phyloP scores from a whole-genome alignment of 1,284 basidiomycete genomes.

The Ganoderma meredithae region DNA sequence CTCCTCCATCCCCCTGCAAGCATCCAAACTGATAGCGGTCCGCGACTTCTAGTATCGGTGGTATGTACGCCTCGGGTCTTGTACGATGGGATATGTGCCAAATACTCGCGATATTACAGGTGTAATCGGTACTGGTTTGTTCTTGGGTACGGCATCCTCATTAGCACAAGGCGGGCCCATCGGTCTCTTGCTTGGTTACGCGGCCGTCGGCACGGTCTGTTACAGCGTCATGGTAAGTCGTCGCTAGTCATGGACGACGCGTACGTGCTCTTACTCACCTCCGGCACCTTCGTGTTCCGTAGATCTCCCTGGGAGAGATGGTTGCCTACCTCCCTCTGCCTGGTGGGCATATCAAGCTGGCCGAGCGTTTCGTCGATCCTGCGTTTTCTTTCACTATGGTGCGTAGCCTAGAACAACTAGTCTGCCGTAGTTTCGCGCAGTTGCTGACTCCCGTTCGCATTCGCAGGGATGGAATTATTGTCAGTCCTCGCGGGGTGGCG shows the following conservation, averaged over 20 bases:
- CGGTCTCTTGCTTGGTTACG: conserved; percentile 73
- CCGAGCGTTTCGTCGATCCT: conserved; percentile 75
- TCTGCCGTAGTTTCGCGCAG: neutral
- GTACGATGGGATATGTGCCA: neutral
- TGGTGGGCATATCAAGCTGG: conserved; percentile 73
- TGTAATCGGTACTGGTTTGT: conserved; percentile 80
- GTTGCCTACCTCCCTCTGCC: conserved; percentile 74
- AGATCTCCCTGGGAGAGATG: conserved; percentile 66
- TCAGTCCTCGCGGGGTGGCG: conserved; percentile 12
- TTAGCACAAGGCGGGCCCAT: conserved; percentile 62
- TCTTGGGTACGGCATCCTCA: conserved; percentile 68
- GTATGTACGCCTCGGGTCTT: conserved; percentile 24
- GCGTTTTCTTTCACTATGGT: conserved; percentile 72
- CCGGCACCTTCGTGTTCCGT: neutral
- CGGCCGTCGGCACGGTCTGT: conserved; percentile 67
- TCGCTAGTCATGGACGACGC: neutral
- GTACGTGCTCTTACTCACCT: conserved; percentile 21
- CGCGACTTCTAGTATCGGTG: conserved; percentile 44
- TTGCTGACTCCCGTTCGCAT: neutral
- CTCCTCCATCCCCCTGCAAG: neutral
- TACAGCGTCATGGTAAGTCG: conserved; percentile 51
- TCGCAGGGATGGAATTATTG: conserved; percentile 71
- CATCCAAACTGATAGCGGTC: neutral
- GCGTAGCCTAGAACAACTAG: conserved; percentile 4
- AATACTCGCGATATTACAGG: conserved; percentile 51